Conservation (phyloP, 1,139 yeast genomes). For the Nakaseomyces delphensis region DNA sequence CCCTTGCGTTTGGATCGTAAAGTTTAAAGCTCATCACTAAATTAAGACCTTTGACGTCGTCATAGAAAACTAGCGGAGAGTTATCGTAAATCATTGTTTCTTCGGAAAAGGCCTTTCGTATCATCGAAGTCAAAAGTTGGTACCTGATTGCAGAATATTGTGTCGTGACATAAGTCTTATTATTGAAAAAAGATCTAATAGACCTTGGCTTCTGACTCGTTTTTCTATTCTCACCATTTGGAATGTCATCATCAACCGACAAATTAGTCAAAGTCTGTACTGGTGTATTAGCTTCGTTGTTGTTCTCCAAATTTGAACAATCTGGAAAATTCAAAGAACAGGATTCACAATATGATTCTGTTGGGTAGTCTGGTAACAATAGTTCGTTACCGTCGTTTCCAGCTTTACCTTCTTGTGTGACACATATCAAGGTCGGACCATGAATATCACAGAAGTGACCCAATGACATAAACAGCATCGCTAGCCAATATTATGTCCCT, state of each 20-base stretch:
- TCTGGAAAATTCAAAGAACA: slow-evolving; percentile 47
- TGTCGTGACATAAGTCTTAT: slow-evolving; percentile 38
- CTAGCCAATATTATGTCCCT: no score
- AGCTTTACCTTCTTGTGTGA: slow-evolving; percentile 46
- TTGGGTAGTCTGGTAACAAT: slow-evolving; percentile 29
- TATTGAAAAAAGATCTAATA: slow-evolving; percentile 18
- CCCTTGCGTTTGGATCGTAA: slow-evolving; percentile 63
- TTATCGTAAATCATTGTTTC: slow-evolving; percentile 61
- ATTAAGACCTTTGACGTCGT: slow-evolving; percentile 58
- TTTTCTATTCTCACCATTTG: neutral
- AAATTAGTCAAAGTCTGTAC: neutral
- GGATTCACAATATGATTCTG: slow-evolving; percentile 48
- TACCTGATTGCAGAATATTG: slow-evolving; percentile 50
- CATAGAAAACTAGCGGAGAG: slow-evolving; percentile 66
- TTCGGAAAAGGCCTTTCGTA: slow-evolving; percentile 60
- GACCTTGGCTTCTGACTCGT: slow-evolving; percentile 11
- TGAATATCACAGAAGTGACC: slow-evolving; percentile 84
- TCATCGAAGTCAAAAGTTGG: slow-evolving; percentile 35
- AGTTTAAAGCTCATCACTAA: slow-evolving; percentile 59
- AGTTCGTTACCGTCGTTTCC: slow-evolving; percentile 22
- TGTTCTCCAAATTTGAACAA: neutral
- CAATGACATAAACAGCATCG: slow-evolving; percentile 40
- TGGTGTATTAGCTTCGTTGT: neutral
- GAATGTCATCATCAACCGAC: neutral
- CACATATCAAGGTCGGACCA: slow-evolving; percentile 70